These are phyloP conservation scores for Annona squamosa DNA, from an alignment of 164 flowering plant genomes.

Conservation along the genomic window DNA sequence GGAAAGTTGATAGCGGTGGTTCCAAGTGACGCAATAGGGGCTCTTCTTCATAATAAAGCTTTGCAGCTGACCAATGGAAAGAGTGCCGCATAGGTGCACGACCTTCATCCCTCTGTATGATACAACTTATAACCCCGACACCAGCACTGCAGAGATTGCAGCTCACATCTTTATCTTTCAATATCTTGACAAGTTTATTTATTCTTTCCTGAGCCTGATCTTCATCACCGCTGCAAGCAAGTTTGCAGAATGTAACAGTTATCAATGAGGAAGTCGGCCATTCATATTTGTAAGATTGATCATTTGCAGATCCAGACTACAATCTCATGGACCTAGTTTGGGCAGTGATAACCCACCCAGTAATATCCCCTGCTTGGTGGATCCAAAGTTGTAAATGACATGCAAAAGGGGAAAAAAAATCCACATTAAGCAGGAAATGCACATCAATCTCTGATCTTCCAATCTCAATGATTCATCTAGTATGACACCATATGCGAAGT, in stretches of 20 bases:
- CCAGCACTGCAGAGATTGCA: conserved; percentile 73
- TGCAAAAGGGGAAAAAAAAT: too few relatives aligned
- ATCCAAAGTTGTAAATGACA: not conserved
- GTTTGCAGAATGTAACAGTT: not conserved
- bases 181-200: conserved; percentile 81
- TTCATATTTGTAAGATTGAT: not conserved
- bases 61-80: conserved; percentile 82
- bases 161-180: conserved; percentile 72
- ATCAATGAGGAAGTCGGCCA: not conserved
- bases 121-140: conserved; percentile 84
- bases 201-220: conserved; percentile 99
- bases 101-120: conserved; percentile 99
- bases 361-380: not conserved
- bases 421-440: too few relatives aligned
- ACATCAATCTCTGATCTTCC: too few relatives aligned
- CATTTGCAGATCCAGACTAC: not conserved
- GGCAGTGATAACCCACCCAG: not conserved
- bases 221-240: conserved; percentile 85
- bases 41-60: conserved; percentile 75
- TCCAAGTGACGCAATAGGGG: conserved; percentile 93
- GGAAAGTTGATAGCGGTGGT: conserved; percentile 96
- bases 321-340: not conserved
- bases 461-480: too few relatives aligned
- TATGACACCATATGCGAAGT: not conserved
- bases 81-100: conserved; percentile 97